These are phyloP conservation scores for Pholiota conissans DNA, from an alignment of 768 basidiomycete genomes.

Conservation along the genomic window DNA sequence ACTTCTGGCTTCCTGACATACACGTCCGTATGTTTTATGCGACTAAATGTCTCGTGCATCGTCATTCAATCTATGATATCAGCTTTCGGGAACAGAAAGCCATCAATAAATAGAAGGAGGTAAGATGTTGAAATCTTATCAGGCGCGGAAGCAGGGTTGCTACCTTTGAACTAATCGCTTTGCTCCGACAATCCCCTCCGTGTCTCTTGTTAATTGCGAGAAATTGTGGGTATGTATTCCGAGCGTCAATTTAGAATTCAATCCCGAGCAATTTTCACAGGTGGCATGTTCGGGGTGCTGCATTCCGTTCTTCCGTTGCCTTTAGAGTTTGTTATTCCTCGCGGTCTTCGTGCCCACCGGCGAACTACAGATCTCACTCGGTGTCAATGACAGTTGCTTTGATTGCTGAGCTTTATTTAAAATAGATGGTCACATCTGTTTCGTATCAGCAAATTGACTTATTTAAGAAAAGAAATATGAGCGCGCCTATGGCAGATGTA, in stretches of 20 bases:
- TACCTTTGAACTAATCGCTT: background rate
- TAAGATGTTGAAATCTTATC: background rate
- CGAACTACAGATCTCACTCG: background rate
- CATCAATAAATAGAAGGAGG: background rate
- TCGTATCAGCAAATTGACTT: background rate
- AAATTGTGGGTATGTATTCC: background rate
- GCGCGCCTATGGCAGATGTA: background rate
- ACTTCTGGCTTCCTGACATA: conserved; percentile 16
- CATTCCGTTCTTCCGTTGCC: background rate
- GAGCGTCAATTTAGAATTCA: background rate
- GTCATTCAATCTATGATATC: background rate
- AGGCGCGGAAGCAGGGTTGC: background rate
- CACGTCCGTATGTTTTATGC: conserved; percentile 13
- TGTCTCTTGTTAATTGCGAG: background rate
- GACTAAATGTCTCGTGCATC: background rate
- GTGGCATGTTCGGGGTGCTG: background rate
- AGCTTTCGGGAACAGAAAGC: background rate
- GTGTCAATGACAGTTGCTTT: background rate
- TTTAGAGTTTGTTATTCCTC: background rate
- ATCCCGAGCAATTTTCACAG: background rate
- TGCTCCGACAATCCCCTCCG: background rate
- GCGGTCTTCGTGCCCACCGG: background rate
- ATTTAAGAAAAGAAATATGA: background rate
- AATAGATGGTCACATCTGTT: background rate
- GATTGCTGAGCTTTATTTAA: background rate